phyloP scores from a whole-genome alignment of 75 land plant genomes.

The Adiantum capillusveneris region DNA sequence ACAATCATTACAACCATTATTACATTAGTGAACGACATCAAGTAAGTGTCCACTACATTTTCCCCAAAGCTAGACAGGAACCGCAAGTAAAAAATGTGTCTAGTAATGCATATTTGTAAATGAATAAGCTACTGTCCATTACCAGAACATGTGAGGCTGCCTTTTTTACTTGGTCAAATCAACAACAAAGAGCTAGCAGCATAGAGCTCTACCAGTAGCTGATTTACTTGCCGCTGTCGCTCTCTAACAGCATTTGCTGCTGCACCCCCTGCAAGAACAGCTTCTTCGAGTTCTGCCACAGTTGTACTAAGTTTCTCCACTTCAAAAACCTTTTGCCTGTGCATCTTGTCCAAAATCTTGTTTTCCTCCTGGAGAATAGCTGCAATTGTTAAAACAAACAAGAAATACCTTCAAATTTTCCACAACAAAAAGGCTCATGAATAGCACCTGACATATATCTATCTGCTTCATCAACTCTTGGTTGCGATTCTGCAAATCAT shows the following conservation, averaged over 20 bases:
- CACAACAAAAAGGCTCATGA: too few species aligned
- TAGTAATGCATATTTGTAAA: too few species aligned
- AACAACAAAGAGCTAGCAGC: background rate
- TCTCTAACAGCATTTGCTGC: conserved; percentile 55
- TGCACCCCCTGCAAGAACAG: conserved; percentile 53
- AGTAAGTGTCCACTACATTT: background rate
- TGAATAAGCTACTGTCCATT: too few species aligned
- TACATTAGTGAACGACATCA: too few species aligned
- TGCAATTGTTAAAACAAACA: too few species aligned
- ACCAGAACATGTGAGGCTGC: too few species aligned
- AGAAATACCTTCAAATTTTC: too few species aligned
- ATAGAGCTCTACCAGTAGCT: conserved; percentile 26
- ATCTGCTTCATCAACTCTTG: conserved; percentile 52
- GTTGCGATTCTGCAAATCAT: conserved; percentile 47
- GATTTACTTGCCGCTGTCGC: conserved; percentile 43
- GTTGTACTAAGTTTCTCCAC: conserved; percentile 50
- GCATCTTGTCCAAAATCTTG: conserved; percentile 48
- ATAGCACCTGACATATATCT: conserved; percentile 44
- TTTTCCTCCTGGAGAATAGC: conserved; percentile 38
- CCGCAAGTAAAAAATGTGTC: too few species aligned
- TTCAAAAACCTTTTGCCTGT: conserved; percentile 48
- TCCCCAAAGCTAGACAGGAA: background rate
- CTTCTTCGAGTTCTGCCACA: conserved; percentile 46
- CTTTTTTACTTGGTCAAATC: too few species aligned
- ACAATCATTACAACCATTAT: too few species aligned